A percentile compares a stretch with the other conserved stretches of the same genome.
These are phyloP conservation scores for Cyberlindnera bimundalis DNA, from an alignment of 805 yeast species.

Conservation along the genomic window DNA sequence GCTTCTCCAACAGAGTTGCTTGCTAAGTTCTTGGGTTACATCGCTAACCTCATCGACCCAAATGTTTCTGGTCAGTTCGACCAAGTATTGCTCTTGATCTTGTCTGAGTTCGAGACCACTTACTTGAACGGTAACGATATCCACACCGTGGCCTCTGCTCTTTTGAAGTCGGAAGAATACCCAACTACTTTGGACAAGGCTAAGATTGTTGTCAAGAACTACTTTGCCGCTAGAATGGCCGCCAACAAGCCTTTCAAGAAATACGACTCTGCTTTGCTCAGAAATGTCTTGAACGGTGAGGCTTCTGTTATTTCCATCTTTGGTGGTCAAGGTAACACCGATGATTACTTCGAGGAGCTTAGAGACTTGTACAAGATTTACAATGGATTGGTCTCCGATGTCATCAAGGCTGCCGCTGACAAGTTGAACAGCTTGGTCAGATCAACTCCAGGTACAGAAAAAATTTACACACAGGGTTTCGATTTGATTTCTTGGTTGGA, in stretches of 20 bases:
- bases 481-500: conserved; percentile 86
- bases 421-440: conserved; percentile 66
- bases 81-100: conserved; percentile 65
- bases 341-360: conserved; percentile 95
- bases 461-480: conserved; percentile 90
- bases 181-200: conserved; percentile 72
- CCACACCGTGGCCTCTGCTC: conserved; percentile 78
- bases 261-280: conserved; percentile 58
- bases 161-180: conserved; percentile 50
- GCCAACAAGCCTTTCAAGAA: conserved; percentile 47
- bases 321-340: conserved; percentile 99
- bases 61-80: conserved; percentile 52
- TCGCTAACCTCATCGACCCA: conserved; percentile 46
- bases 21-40: conserved; percentile 77
- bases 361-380: conserved; percentile 79
- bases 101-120: conserved; percentile 81
- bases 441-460: conserved; percentile 72
- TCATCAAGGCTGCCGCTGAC: conserved; percentile 65
- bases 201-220: conserved; percentile 72
- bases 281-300: conserved; percentile 51
- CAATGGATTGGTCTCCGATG: conserved; percentile 67
- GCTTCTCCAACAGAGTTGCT: conserved; percentile 80
- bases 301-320: conserved; percentile 80
- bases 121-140: conserved; percentile 76
- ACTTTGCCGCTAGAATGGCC: conserved; percentile 58